These are phyloP conservation scores for Zygoascus tannicola DNA, from an alignment of 805 yeast genomes.

Conservation along the genomic window DNA sequence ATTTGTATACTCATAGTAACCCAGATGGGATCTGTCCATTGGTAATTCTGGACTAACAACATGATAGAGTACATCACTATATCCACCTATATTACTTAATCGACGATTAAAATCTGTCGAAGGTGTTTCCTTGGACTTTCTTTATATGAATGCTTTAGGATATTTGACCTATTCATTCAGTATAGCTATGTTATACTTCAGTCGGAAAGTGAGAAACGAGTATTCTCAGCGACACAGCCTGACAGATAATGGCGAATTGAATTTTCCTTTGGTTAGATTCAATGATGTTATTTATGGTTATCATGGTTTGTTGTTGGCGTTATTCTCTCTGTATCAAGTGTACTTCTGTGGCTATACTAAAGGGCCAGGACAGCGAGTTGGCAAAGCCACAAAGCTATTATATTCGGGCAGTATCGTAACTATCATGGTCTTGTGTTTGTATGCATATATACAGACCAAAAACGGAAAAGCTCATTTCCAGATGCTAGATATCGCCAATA, in stretches of 20 bases:
- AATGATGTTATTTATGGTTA: slow-evolving; percentile 38
- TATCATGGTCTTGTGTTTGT: slow-evolving; percentile 19
- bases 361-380: slow-evolving; percentile 23
- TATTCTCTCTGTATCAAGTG: slow-evolving; percentile 31
- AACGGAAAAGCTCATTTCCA: slow-evolving; percentile 12
- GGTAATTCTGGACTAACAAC: too few species aligned
- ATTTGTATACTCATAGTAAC: too few species aligned
- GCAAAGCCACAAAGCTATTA: slow-evolving; percentile 19
- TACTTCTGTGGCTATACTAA: slow-evolving; percentile 30
- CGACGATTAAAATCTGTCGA: slow-evolving; percentile 27
- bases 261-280: slow-evolving; percentile 33
- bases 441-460: slow-evolving; percentile 14
- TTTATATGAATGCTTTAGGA: slow-evolving; percentile 29
- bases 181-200: slow-evolving; percentile 26
- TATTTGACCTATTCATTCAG: slow-evolving; percentile 27
- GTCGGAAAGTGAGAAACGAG: slow-evolving; percentile 27
- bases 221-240: slow-evolving; percentile 26
- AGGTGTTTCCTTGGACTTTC: slow-evolving; percentile 31
- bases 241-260: slow-evolving; percentile 15
- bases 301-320: slow-evolving; percentile 35
- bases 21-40: too few species aligned
- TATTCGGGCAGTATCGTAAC: slow-evolving; percentile 16
- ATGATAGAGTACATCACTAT: slow-evolving; percentile 28
- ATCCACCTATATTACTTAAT: slow-evolving; percentile 30
- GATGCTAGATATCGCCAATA: slow-evolving; percentile 32